Base-by-base conservation (phyloP, 176 grass and related monocot species). In the Carex cristatella region DNA sequence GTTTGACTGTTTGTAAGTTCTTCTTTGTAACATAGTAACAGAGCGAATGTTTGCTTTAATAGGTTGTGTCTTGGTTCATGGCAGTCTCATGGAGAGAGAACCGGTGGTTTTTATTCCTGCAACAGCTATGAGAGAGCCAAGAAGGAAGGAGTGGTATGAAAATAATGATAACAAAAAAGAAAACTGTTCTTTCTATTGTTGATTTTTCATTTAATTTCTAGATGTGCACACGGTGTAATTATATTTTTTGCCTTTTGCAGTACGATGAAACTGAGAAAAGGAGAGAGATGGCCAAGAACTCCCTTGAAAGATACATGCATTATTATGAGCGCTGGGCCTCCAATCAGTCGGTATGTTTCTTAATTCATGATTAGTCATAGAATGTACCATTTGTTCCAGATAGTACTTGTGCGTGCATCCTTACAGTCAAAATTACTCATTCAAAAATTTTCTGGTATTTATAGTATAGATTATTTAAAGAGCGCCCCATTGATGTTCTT, bases 271-370 rank as follows among this genome's bases (percentile, higher is more conserved):
- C 19, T 44, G 95, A 98, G 92, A 68, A 86, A 85, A 94, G 95
- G 79, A 92, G 89, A 80, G 95, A 98, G 86, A 98, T 94, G 88
- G 92, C 95, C 80, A 98, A 98, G 87, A 89, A 91, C 71, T 98
- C 93, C 61, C 93, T 98, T 49, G 95, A 98, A 86, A 93, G 95
- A 92, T 98, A 98, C 70, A 94, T 92, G 87, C 95, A 98, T 86
- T 98, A 93, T 88, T 98, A 98, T 86, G 95, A 98, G 74, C 92
- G 95, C 13, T 98, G 95, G 95, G 91, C 95, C 71, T 94, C 95
- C 62, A 98, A 98, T 86, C 91, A 98, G 66, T 77, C 89, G 75
- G 95, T 94, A 94, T 19, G 91, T 92, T 81, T 60, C 46, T 37
- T 69, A 69, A 83, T 68, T 81, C 80, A 69, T 86, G 85, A 83